Evolutionary conservation across 768 basidiomycete genomes (phyloP).

Genomic region (Naganishia vishniacii): DNA sequence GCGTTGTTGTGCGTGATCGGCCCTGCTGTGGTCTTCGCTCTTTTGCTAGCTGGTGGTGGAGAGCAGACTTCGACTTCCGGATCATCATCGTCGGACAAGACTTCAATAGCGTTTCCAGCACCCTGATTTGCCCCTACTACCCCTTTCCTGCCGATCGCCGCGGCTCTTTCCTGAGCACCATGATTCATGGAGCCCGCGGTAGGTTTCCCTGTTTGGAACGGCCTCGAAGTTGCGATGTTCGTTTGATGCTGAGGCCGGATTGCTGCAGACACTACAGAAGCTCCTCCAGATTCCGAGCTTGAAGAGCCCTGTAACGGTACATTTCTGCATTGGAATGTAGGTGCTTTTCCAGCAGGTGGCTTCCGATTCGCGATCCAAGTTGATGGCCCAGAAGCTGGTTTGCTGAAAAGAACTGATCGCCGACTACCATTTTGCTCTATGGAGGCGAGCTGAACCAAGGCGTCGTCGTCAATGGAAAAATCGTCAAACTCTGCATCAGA

Average conservation of each 20-base stretch:
- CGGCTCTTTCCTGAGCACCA: not conserved
- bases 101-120: slow-evolving; percentile 2
- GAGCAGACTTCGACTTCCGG: slow-evolving; percentile 8
- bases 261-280: not conserved
- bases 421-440: not conserved
- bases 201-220: not conserved
- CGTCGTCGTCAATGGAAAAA: slow-evolving; percentile 11
- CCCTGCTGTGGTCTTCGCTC: not conserved
- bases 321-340: not conserved
- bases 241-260: not conserved
- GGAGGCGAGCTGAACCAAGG: slow-evolving; percentile 5
- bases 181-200: not conserved
- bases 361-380: not conserved
- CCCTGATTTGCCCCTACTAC: not conserved
- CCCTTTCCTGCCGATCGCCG: not conserved
- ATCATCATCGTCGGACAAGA: slow-evolving; percentile 14
- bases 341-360: not conserved
- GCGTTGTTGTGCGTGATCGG: not conserved
- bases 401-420: not conserved
- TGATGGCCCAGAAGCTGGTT: not conserved
- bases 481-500: slow-evolving; percentile 12
- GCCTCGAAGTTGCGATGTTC: not conserved
- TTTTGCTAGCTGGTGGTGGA: not conserved
- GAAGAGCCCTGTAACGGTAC: not conserved
- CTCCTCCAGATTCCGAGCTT: not conserved